Percentiles rank a stretch among this genome's conserved stretches.
phyloP scores from a whole-genome alignment of 441 rosid species.

The Gossypium schwendimanii region DNA sequence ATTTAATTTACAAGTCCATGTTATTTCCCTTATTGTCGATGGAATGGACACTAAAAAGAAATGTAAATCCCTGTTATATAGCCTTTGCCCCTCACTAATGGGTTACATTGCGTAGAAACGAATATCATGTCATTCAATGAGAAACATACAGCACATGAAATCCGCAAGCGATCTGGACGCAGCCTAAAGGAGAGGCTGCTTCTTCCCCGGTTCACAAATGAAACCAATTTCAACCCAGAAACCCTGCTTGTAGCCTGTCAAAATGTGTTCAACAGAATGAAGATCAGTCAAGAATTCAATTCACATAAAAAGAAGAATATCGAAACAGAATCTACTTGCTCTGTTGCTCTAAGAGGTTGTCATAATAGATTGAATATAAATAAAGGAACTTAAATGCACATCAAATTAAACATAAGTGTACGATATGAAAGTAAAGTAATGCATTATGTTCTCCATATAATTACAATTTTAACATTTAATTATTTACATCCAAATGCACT shows the following conservation, averaged over 20 bases:
- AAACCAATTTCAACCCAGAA: constrained; percentile 28
- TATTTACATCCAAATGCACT: background rate
- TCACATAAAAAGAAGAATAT: background rate
- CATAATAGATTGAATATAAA: background rate
- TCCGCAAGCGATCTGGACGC: constrained; percentile 34
- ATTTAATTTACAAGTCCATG: background rate
- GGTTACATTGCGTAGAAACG: background rate
- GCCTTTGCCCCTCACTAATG: background rate
- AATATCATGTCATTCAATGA: background rate
- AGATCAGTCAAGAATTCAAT: constrained; percentile 6
- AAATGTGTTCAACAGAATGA: constrained; percentile 10
- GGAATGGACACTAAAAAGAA: background rate
- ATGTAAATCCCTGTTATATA: background rate
- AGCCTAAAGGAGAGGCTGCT: constrained; percentile 45
- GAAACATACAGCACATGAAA: constrained; percentile 50
- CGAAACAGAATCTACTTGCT: background rate
- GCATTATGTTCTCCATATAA: background rate
- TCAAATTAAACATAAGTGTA: background rate
- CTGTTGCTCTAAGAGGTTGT: background rate
- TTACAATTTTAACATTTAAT: background rate
- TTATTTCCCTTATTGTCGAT: background rate
- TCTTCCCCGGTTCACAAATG: constrained; percentile 34
- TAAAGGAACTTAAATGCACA: background rate
- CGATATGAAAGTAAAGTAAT: background rate
- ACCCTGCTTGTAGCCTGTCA: constrained; percentile 38